Conservation (phyloP, 2,329 filamentous ascomycete genomes). For the Ambrosiella beaveri region DNA sequence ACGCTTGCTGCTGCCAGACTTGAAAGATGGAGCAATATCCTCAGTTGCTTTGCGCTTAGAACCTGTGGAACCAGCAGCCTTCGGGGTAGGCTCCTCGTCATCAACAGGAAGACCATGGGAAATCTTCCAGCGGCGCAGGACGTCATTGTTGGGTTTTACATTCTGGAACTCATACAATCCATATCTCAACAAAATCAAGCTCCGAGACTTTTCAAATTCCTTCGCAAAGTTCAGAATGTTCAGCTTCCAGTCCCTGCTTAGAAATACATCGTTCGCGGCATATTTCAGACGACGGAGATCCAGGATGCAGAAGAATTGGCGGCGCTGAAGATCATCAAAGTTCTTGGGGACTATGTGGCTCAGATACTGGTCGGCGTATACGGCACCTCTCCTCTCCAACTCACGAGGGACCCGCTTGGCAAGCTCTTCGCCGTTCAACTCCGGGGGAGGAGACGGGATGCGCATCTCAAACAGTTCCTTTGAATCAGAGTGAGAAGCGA, state of each 20-base stretch:
- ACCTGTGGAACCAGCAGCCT: conserved; percentile 20
- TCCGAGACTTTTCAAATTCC: conserved; percentile 46
- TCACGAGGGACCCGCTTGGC: conserved; percentile 36
- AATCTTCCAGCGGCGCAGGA: conserved; percentile 40
- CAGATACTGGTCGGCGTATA: conserved; percentile 44
- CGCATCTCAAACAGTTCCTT: conserved; percentile 40
- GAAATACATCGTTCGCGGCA: conserved; percentile 42
- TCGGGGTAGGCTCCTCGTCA: conserved; percentile 17
- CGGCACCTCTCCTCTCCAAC: conserved; percentile 32
- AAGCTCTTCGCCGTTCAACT: conserved; percentile 37
- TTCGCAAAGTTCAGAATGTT: conserved; percentile 46
- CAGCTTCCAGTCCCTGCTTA: conserved; percentile 44
- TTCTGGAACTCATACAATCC: conserved; percentile 47
- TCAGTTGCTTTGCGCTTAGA: conserved; percentile 41
- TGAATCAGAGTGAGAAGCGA: conserved; percentile 28
- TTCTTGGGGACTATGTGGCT: conserved; percentile 38
- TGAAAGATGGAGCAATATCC: conserved; percentile 22
- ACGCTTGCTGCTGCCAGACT: conserved; percentile 27
- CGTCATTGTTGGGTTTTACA: conserved; percentile 39
- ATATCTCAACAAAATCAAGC: conserved; percentile 42
- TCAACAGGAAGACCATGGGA: conserved; percentile 35
- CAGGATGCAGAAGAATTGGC: conserved; percentile 46
- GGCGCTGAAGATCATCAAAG: conserved; percentile 40
- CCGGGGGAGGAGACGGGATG: conserved; percentile 38
- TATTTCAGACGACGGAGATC: conserved; percentile 45